phyloP scores from a whole-genome alignment of 164 flowering plant genomes.

The Warburgia ugandensis region DNA sequence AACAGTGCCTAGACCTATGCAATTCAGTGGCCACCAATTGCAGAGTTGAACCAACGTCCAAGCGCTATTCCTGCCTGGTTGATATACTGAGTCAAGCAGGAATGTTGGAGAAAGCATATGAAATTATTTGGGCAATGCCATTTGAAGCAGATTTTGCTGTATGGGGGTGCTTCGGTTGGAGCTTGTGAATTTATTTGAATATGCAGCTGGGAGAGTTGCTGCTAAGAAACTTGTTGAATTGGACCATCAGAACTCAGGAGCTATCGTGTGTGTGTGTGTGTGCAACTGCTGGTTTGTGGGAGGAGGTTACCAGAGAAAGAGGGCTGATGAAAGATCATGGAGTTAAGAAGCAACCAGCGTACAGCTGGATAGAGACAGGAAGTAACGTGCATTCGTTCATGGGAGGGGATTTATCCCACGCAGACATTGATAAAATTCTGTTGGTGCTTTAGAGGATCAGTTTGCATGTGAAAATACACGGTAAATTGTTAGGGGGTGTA shows the following conservation, averaged over 20 bases:
- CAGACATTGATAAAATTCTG: conserved; percentile 29
- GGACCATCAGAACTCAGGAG: conserved; percentile 36
- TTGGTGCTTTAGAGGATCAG: conserved; percentile 21
- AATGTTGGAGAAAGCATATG: conserved; percentile 29
- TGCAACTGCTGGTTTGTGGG: conserved; percentile 46
- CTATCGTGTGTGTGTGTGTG: conserved; percentile 35
- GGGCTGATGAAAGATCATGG: conserved; percentile 37
- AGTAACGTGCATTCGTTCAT: conserved; percentile 31
- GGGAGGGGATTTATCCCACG: conserved; percentile 42
- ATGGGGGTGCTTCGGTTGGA: conserved; percentile 40
- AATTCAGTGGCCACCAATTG: conserved; percentile 20
- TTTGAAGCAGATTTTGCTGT: conserved; percentile 28
- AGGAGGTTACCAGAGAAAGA: conserved; percentile 27
- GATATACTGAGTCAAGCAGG: conserved; percentile 43
- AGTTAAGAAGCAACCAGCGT: conserved; percentile 38
- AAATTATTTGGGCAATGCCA: conserved; percentile 31
- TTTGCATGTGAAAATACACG: conserved; percentile 23
- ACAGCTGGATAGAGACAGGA: conserved; percentile 44
- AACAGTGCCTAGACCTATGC: conserved; percentile 33
- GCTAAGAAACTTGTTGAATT: conserved; percentile 28
- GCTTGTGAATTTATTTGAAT: conserved; percentile 30
- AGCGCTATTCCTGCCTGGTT: conserved; percentile 43
- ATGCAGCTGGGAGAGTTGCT: conserved; percentile 44
- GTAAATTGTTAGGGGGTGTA: no score
- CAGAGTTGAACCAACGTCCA: conserved; percentile 23